Evolutionary conservation across 140 eudicot genomes (phyloP), one percentile per base, ranked within the genome.

Genomic region (Senecio squalidus): DNA sequence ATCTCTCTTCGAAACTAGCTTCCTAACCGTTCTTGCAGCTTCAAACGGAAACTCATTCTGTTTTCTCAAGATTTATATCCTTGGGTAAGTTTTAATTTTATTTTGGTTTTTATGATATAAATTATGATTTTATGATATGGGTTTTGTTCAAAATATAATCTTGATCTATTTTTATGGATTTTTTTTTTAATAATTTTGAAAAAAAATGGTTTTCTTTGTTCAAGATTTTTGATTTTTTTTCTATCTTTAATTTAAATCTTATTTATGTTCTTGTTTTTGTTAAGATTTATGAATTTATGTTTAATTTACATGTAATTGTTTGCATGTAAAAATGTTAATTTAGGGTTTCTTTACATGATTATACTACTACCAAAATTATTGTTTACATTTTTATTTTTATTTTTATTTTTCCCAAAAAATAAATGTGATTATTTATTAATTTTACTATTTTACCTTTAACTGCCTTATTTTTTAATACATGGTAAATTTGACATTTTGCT

Each of bases 71-170:
- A 54, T 41, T 46, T 57, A 34, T 67, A 24, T 55, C 34, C 2
- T 64, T 64, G 60, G 71, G 77, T 72, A 56, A 72, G 72, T 64
- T 47, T 63, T 30, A 44, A 8, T 15, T 27, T 40, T 29, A 18
- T 60, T 51, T 20, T 33, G 23, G 22, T 34, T 31, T 1, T 46
- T 40, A 18, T 1, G 14, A 9, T 43, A 23, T 44, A 26, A n/a
- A 55, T 33, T 36, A n/a, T 58, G 66, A 31, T 45, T 64, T 30
- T 7, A 46, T 9, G 66, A 55, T 45, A 24, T 54, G 65, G 65
- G 71, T 62, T 62, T 54, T 66, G 57, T 38, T 39, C 9, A 54
- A 64, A 14, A 13, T 51, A 55, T 22, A 72, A 63, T 33, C 40
- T 72, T 72, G 15, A 56, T 44, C 21, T 38, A 21, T 60, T 26